Percentiles rank a stretch among this genome's conserved stretches.
These are phyloP conservation scores for Starmerella geochares DNA, from an alignment of 805 yeast species.

Conservation along the genomic window DNA sequence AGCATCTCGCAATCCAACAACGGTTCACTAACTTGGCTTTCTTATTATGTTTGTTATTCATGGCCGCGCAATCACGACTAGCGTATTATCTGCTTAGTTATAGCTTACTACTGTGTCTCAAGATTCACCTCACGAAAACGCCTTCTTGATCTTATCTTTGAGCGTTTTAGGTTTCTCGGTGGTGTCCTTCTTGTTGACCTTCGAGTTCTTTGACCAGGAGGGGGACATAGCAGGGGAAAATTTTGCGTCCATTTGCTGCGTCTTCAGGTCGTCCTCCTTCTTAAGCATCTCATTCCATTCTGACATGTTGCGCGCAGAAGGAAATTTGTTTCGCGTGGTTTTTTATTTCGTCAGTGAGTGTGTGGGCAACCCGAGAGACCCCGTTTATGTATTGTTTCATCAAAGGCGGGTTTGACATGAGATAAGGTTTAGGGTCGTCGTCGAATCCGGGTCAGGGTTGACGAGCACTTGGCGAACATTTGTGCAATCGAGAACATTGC, in stretches of 20 bases:
- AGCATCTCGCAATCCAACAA: too few relatives aligned
- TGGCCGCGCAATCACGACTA: too few relatives aligned
- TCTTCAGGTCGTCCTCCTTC: conserved; percentile 17
- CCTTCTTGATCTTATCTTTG: conserved; percentile 25
- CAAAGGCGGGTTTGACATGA: neutral
- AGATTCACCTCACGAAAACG: conserved; percentile 12
- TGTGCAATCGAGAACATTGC: too few relatives aligned
- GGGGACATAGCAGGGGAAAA: conserved; percentile 29
- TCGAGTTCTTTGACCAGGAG: conserved; percentile 24
- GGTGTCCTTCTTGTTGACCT: conserved; percentile 8
- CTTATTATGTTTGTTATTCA: too few relatives aligned
- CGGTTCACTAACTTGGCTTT: too few relatives aligned
- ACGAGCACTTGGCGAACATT: neutral
- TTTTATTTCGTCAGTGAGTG: too few relatives aligned
- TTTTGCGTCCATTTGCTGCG: conserved; percentile 22
- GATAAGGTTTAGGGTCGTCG: conserved; percentile 1
- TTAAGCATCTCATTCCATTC: conserved; percentile 18
- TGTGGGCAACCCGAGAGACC: neutral
- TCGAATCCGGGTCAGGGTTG: neutral
- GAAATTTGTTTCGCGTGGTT: too few relatives aligned
- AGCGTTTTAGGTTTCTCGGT: conserved; percentile 15
- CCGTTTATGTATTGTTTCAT: neutral
- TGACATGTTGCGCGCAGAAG: too few relatives aligned
- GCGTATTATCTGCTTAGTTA: too few relatives aligned
- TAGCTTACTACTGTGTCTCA: neutral